Evolutionary conservation across 495 filamentous ascomycete species (phyloP), one percentile per base, ranked within the genome.

Genomic region (Talaromyces liani): DNA sequence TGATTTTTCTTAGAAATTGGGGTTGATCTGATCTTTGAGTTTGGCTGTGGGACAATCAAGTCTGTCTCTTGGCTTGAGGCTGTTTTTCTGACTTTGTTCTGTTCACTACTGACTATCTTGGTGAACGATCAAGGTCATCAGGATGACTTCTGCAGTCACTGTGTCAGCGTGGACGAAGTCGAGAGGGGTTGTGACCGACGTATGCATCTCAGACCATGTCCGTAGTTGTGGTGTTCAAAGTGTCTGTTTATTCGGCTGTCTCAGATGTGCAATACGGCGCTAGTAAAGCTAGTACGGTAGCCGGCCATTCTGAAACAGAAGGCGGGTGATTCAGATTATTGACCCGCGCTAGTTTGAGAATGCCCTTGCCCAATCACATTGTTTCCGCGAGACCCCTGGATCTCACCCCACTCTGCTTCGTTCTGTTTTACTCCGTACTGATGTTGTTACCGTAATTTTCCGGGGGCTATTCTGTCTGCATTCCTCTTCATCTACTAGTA

Each of bases 281-380:
- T 54, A 54, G 49, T 41, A 41, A 41, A 29, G 22, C 22, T 55
- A 29, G 56, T 36, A 10, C 29, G 29, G 29, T 31, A 6, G 29
- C 29, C 29, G 29, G 7, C 33, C 34, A 68, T 33, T 69, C 69
- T 74, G 72, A 74, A 74, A 74, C 72, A 54, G 64, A 31, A 34
- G 61, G 71, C 70, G 70, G 70, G 66, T 73, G 71, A 69, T 73
- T 73, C 71, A 73, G 67, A 65, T 72, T 60, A n/a, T 27, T 60
- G 57, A 54, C 61, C 66, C 67, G 71, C 68, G 69, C 72, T 69
- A 73, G 72, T 73, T 74, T 74, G 67, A 61, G 61, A 58, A 58
- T 47, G 36, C 18, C 64, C 69, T 67, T 67, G 67, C 67, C 53
- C 53, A 56, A 56, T 56, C 53, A 25, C n/a, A 9, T 9, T 29